phyloP scores from a whole-genome alignment of 148 eudicot genomes.

The Persicaria tinctoria region DNA sequence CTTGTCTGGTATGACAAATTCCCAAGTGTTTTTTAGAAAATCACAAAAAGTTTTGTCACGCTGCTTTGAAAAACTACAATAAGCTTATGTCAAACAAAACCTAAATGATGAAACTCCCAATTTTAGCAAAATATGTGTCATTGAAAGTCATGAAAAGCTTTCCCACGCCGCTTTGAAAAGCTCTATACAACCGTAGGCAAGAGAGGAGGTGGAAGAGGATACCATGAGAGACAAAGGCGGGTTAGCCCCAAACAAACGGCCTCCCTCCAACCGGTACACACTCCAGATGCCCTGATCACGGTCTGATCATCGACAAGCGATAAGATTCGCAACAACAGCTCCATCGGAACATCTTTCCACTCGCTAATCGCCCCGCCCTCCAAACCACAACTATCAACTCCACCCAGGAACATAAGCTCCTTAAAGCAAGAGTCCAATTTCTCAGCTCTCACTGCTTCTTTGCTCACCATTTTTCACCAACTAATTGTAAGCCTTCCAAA shows the following conservation, averaged over 20 bases:
- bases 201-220: slow-evolving; percentile 17
- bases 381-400: slow-evolving; percentile 17
- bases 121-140: not conserved
- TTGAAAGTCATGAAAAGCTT: no score
- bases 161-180: no score
- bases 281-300: slow-evolving; percentile 66
- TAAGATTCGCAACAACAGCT: slow-evolving; percentile 66
- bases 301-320: slow-evolving; percentile 75
- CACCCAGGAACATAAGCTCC: slow-evolving; percentile 52
- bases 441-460: slow-evolving; percentile 35
- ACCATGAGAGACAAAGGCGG: slow-evolving; percentile 79
- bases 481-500: not conserved
- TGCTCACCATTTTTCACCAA: slow-evolving; percentile 22
- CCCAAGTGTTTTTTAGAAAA: no score
- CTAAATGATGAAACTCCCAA: no score
- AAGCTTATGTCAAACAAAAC: no score
- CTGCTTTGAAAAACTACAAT: no score
- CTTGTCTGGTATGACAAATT: no score
- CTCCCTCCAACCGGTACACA: slow-evolving; percentile 85
- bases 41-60: no score
- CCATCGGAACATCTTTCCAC: slow-evolving; percentile 90
- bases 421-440: slow-evolving; percentile 48
- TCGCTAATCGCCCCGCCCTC: slow-evolving; percentile 33
- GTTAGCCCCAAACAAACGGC: slow-evolving; percentile 65
- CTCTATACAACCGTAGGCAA: not conserved